Evolutionary conservation across 163 green algal genomes (phyloP).

Genomic region (Scenedesmus sp.): DNA sequence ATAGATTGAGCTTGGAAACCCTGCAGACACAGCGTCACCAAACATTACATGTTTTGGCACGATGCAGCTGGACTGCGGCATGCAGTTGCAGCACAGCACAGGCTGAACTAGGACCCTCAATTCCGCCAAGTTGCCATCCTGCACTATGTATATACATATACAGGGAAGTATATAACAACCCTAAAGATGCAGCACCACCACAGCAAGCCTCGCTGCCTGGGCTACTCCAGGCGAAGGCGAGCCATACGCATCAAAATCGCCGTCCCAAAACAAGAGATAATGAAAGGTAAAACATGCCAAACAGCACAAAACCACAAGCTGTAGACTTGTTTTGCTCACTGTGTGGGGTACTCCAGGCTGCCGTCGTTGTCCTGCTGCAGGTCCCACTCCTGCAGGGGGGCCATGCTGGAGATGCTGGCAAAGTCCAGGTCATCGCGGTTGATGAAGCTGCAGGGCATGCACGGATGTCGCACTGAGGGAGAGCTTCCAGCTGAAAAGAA

Average conservation of each 20-base stretch:
- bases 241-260: no score
- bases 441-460: conserved; percentile 66
- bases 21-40: no score
- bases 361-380: conserved; percentile 81
- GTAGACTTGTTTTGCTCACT: conserved; percentile 57
- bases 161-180: no score
- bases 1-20: neutral
- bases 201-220: neutral
- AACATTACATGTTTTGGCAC: no score
- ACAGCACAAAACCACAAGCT: neutral
- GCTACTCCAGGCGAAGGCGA: no score
- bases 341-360: conserved; percentile 91
- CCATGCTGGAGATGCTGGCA: conserved; percentile 63
- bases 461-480: no score
- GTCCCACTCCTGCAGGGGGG: conserved; percentile 86
- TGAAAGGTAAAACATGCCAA: neutral
- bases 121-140: neutral
- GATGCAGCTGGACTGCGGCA: no score
- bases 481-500: no score
- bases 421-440: conserved; percentile 95
- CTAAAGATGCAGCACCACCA: neutral
- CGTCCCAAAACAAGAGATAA: no score
- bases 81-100: neutral
- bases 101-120: neutral
- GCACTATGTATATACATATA: neutral